Evolutionary conservation across 169 alveolate genomes (phyloP), one percentile per base, ranked within the genome.

Genomic region (Plasmodium sp.): DNA sequence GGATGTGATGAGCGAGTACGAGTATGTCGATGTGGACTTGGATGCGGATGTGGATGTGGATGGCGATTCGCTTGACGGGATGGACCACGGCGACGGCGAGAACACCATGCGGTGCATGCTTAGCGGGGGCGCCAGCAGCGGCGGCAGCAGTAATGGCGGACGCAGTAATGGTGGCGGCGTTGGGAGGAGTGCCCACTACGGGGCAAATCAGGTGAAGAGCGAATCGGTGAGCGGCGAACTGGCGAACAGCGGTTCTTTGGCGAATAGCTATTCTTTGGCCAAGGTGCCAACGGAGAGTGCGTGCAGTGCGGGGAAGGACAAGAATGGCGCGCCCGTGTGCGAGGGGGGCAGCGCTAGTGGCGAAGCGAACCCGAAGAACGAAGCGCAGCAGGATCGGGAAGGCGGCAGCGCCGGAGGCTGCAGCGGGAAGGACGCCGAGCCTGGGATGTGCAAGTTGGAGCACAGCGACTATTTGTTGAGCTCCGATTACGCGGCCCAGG

Each of bases 1-100:
- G 48, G 83, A 71, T 34, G 41, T 79, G 83, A 31, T 80, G 43
- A 80, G 84, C 41, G 92, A 81, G 73, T 67, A 90, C 54, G 90
- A 90, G 48, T 54, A 41, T 16, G 58, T 48, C 48, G 34, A 39
- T 34, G n/a, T 22, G 27, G 27, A 22, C 27, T 0, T 22, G 27
- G 27, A 22, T 22, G 27, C 27, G 27, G 27, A 22, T 22, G 27
- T 22, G 27, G 27, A 22, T 22, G 58, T 48, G 72, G 34, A 39
- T 34, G n/a, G 36, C 62, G 71, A 71, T 14, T 14, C n/a, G 22
- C 34, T 43, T 41, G 39, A 33, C 33, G 36, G 33, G 33, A 77
- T 22, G 77, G 56, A 71, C 14, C 84, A 84, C 1, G 48, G 58
- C 39, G 93, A 36, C 12, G 51, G 79, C 6, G 56, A 41, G 3